phyloP scores from a whole-genome alignment of 495 filamentous ascomycete genomes.

The Lepidopterella palustris region DNA sequence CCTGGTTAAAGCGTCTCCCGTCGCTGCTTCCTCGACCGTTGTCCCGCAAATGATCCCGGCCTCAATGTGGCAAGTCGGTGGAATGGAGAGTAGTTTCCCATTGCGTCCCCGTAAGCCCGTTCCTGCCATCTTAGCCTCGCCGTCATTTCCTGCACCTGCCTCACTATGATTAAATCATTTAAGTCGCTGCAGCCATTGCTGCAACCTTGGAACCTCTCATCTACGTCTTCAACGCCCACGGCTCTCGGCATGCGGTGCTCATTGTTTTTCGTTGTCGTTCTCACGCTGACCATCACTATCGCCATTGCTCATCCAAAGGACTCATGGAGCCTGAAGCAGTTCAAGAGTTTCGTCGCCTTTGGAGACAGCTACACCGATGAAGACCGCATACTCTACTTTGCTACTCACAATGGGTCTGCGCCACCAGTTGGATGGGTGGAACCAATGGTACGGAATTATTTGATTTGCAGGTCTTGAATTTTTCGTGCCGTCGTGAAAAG shows the following conservation, averaged over 20 bases:
- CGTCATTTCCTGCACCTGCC: not conserved
- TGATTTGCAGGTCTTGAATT: not conserved
- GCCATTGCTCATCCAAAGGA: constrained; percentile 1
- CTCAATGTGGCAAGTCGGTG: not conserved
- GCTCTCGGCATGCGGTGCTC: not conserved
- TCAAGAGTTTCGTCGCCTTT: constrained; percentile 52
- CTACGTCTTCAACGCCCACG: not conserved
- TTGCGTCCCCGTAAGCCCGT: not conserved
- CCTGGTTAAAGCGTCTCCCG: not conserved
- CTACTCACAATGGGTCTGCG: constrained; percentile 47
- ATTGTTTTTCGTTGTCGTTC: not conserved
- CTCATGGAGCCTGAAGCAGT: constrained; percentile 39
- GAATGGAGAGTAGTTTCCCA: no score
- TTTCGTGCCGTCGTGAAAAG: no score
- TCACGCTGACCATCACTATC: constrained; percentile 16
- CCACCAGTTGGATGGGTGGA: constrained; percentile 55
- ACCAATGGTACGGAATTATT: constrained; percentile 35
- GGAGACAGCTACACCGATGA: constrained; percentile 76
- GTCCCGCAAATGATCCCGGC: not conserved
- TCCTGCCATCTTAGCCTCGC: not conserved
- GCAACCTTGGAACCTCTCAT: not conserved
- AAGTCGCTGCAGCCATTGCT: not conserved
- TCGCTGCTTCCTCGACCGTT: no score
- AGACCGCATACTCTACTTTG: constrained; percentile 55
- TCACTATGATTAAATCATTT: not conserved